Conservation (phyloP, 345 rosid species). For the Citrus medica region DNA sequence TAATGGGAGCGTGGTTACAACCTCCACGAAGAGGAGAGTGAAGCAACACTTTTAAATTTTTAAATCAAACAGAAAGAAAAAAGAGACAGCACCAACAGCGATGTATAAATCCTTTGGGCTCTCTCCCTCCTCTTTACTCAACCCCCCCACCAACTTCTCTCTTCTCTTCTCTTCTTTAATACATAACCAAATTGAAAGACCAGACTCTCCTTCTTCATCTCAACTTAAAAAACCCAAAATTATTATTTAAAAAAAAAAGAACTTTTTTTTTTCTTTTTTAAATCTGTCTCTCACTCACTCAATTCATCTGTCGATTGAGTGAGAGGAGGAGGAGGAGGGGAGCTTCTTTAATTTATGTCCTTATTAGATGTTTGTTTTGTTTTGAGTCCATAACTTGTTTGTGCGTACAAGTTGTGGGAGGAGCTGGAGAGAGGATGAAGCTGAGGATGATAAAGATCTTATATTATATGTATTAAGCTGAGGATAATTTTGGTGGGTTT, state of each 20-base stretch:
- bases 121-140: slow-evolving; percentile 28
- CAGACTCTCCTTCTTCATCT: background rate
- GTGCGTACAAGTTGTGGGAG: background rate
- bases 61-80: background rate
- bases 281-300: background rate
- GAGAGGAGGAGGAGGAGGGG: slow-evolving; percentile 16
- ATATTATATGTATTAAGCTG: no score
- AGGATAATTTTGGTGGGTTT: slow-evolving; percentile 24
- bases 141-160: background rate
- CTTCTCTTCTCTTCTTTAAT: background rate
- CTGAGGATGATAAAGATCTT: no score
- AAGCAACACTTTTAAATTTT: background rate
- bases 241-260: no score
- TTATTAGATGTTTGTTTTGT: background rate
- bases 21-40: background rate
- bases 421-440: slow-evolving; percentile 9
- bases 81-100: background rate
- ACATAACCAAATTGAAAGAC: background rate
- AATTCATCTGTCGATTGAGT: background rate
- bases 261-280: no score
- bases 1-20: background rate
- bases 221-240: no score
- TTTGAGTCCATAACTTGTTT: background rate
- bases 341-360: slow-evolving; percentile 8
- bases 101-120: background rate